A percentile compares a stretch with the other conserved stretches of the same genome.
These are phyloP conservation scores for Croton setiger DNA, from an alignment of 441 rosid species.

Conservation along the genomic window DNA sequence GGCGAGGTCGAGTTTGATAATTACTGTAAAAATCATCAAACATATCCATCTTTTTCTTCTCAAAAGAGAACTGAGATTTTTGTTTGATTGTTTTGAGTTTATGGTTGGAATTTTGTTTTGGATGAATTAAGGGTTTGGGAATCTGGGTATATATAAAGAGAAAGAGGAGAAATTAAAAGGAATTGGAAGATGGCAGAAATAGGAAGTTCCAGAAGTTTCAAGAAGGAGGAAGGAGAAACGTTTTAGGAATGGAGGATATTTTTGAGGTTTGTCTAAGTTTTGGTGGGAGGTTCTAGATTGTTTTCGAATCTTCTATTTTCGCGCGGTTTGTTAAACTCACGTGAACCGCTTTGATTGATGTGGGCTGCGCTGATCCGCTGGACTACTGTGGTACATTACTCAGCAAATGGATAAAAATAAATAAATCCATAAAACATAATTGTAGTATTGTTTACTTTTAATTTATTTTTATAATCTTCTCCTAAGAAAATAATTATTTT, in stretches of 20 bases:
- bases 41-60: not conserved
- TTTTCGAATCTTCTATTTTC: conserved; percentile 8
- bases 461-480: too few relatives aligned
- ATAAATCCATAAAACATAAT: too few relatives aligned
- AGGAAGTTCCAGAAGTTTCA: conserved; percentile 48
- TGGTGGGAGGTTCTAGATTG: conserved; percentile 11
- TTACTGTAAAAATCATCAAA: conserved; percentile 3
- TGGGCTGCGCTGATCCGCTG: too few relatives aligned
- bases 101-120: not conserved
- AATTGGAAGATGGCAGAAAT: not conserved
- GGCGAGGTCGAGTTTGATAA: conserved; percentile 9
- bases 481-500: too few relatives aligned
- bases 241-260: not conserved
- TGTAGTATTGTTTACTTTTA: too few relatives aligned
- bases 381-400: too few relatives aligned
- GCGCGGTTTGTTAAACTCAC: too few relatives aligned
- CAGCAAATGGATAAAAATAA: too few relatives aligned
- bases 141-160: not conserved
- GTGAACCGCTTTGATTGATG: too few relatives aligned
- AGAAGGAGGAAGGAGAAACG: not conserved
- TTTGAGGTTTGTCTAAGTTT: not conserved
- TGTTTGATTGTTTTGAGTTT: not conserved
- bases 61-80: too few relatives aligned
- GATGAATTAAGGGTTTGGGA: too few relatives aligned
- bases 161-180: not conserved